These are phyloP conservation scores for Heliocybe sulcata DNA, from an alignment of 1,284 basidiomycete genomes.

Conservation along the genomic window DNA sequence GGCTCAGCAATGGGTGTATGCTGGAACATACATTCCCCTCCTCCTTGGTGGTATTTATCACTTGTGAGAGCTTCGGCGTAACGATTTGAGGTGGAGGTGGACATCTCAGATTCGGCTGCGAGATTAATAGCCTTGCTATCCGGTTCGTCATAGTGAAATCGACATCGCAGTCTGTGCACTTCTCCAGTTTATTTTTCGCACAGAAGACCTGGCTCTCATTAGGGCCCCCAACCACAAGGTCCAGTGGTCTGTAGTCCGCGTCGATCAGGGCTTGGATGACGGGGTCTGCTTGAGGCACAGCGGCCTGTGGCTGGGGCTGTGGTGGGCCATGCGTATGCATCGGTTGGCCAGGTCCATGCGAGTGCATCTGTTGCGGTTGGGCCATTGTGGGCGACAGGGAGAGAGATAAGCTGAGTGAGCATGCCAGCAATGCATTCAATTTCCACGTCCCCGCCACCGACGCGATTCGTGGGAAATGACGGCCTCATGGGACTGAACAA, in stretches of 20 bases:
- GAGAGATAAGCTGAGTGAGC: background rate
- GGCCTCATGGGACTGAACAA: background rate
- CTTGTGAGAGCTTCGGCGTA: slow-evolving; percentile 66
- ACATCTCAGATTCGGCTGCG: slow-evolving; percentile 67
- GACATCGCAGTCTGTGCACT: slow-evolving; percentile 62
- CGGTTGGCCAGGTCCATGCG: slow-evolving; percentile 26
- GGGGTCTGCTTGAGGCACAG: slow-evolving; percentile 53
- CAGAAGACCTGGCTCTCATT: slow-evolving; percentile 52
- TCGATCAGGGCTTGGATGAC: slow-evolving; percentile 69
- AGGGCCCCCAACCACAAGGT: slow-evolving; percentile 45
- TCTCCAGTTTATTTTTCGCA: slow-evolving; percentile 54
- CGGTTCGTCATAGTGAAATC: slow-evolving; percentile 71
- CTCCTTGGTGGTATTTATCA: slow-evolving; percentile 76
- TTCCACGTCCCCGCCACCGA: background rate
- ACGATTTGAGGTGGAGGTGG: slow-evolving; percentile 79
- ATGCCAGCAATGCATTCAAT: slow-evolving; percentile 3
- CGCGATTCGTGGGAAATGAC: slow-evolving; percentile 1
- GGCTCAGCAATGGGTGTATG: slow-evolving; percentile 12
- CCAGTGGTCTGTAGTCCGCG: slow-evolving; percentile 56
- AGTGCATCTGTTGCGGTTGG: slow-evolving; percentile 29
- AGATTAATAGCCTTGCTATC: slow-evolving; percentile 61
- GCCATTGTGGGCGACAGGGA: slow-evolving; percentile 22
- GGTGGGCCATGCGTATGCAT: slow-evolving; percentile 25
- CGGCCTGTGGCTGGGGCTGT: slow-evolving; percentile 15
- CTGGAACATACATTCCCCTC: slow-evolving; percentile 72